Base-by-base conservation (phyloP, 495 filamentous ascomycete genomes). In the Melanomma pulvis-pyrius region DNA sequence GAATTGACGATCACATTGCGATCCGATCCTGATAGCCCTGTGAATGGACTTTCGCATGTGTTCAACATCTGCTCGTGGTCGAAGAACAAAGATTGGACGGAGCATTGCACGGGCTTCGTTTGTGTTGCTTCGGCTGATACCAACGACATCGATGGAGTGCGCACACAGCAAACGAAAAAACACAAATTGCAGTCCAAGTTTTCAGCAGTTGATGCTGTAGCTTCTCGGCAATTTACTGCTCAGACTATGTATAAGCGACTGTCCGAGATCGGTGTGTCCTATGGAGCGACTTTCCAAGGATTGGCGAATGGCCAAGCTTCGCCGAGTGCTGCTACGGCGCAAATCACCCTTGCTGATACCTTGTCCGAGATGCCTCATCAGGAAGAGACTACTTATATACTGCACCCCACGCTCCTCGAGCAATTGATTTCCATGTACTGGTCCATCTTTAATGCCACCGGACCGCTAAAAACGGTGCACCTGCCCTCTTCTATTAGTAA, bases 321-420 rank as follows among this genome's bases (percentile, higher is more conserved):
- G 36, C 48, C 47, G 24, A 48, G 9, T 9, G 22, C 13, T 21
- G 29, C 49, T 9, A 26, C 39, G 17, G 64, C 39, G 12, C 26
- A 25, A 7, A 53, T 67, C 26, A 51, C 28, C 12, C 15, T 55
- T n/a, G 47, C 64, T 22, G 64, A 67, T 29, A 61, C 64, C 12
- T 15, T 17, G 1, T 29, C 24, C 0, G 41, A 57, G 17, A 64
- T 64, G 61, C 61, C 61, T 11, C 11, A 57, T 32, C 51, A 64
- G 39, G 47, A 29, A 26, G 61, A 64, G 51, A 57, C 52, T 11
- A 56, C 44, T 5, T 26, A 57, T 41, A 64, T 62, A 11, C 15
- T 67, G 11, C 64, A 67, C 26, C 64, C 64, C 9, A 19, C 64
- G n/a, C 25, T 53, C 58, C 39, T 67, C 4, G 64, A 67, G 41